Evolutionary conservation across 2,329 filamentous ascomycete species (phyloP), one percentile per base, ranked within the genome.

Genomic region (Ophiognomonia clavigignenti-juglandacearum): DNA sequence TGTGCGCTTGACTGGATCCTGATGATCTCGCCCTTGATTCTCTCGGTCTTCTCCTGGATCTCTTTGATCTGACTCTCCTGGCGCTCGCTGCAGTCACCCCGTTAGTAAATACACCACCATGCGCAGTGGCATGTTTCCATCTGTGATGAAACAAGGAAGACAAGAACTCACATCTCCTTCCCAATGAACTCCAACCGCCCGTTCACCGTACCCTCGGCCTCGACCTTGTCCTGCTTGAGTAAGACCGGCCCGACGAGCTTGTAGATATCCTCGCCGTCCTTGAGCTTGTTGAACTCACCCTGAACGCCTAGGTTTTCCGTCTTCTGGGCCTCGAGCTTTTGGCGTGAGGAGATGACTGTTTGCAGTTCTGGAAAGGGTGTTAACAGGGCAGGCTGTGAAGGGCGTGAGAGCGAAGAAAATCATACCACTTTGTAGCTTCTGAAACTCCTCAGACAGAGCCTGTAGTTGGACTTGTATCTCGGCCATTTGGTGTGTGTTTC

Each of bases 191-290:
- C 90, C 42, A 98, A 67, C 20, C 93, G 82, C 18, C 88, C 88
- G 57, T 95, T 89, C 16, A 98, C 93, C 0, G 90, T 91, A 74
- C 88, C 86, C 55, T 90, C 83, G 0, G 93, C 93, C 64, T 98
- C 93, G 2, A 81, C 72, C 66, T 88, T 91, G 48, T 97, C 93
- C 67, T 98, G 93, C 75, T 97, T 96, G 60, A 98, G 68, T 31
- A 98, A 72, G 6, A 97, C 88, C 0, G 93, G 93, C 0, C 93
- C 93, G 39, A 96, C 83, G 35, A 96, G 81, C 70, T 97, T 98
- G 80, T 95, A 98, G 66, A 98, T 95, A 54, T 83, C 88, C 60
- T 95, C 86, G 57, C 85, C 86, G 31, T 91, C 85, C 58, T 83
- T 80, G 50, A 97, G 75, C 45, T 78, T 76, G 34, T 81, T 75